Evolutionary conservation across 805 yeast genomes (phyloP).

Genomic region (Saccharomycopsis selenospora): DNA sequence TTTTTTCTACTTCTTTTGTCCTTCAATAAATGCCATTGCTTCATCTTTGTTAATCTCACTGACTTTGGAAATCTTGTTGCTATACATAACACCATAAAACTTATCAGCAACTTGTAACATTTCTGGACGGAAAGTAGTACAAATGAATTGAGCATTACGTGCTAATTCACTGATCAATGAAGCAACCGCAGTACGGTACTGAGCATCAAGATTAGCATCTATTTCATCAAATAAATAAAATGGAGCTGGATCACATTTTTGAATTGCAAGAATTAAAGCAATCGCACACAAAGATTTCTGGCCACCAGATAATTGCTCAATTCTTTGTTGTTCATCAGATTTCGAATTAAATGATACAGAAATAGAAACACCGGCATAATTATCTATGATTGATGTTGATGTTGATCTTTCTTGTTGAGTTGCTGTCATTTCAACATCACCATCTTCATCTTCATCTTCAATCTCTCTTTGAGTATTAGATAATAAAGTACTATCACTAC

Average conservation of each 20-base stretch:
- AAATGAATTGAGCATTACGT: slow-evolving; percentile 74
- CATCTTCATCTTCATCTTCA: slow-evolving; percentile 24
- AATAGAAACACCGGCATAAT: slow-evolving; percentile 75
- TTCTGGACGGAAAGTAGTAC: slow-evolving; percentile 94
- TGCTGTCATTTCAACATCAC: slow-evolving; percentile 20
- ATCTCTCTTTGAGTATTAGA: slow-evolving; percentile 21
- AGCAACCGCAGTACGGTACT: slow-evolving; percentile 85
- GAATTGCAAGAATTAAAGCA: slow-evolving; percentile 88
- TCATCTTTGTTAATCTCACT: slow-evolving; percentile 61
- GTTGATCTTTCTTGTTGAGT: too few species aligned
- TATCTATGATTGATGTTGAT: slow-evolving; percentile 41
- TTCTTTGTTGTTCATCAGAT: slow-evolving; percentile 74
- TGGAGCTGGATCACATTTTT: slow-evolving; percentile 94
- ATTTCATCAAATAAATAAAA: slow-evolving; percentile 94
- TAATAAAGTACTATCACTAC: slow-evolving; percentile 18
- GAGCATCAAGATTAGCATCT: slow-evolving; percentile 92
- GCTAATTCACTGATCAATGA: slow-evolving; percentile 60
- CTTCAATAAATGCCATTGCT: slow-evolving; percentile 81
- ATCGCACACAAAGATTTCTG: slow-evolving; percentile 96
- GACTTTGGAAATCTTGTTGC: slow-evolving; percentile 73
- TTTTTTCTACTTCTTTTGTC: slow-evolving; percentile 35
- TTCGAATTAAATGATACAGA: slow-evolving; percentile 85
- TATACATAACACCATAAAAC: slow-evolving; percentile 81
- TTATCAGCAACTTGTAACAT: slow-evolving; percentile 81
- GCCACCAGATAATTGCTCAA: slow-evolving; percentile 93